phyloP scores from a whole-genome alignment of 768 basidiomycete genomes.

The Boletus rex-veris region DNA sequence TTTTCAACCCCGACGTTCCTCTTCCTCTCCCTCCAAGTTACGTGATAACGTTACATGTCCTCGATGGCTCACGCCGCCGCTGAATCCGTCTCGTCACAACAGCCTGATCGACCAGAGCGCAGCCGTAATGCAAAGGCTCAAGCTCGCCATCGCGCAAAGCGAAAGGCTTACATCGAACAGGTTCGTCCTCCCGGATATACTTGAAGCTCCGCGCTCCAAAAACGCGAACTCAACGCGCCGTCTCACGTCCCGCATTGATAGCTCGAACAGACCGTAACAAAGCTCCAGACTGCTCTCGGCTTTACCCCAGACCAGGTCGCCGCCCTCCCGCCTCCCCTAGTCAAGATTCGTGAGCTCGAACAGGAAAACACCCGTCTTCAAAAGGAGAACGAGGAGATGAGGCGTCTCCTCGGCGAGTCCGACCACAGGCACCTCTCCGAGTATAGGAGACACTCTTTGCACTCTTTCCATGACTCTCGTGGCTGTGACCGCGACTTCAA shows the following conservation, averaged over 20 bases:
- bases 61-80: constrained; percentile 54
- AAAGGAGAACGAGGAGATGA: constrained; percentile 71
- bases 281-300: constrained; percentile 72
- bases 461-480: constrained; percentile 48
- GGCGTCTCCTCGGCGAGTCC: constrained; percentile 58
- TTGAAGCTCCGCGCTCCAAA: not conserved
- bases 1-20: constrained; percentile 48
- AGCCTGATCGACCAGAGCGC: constrained; percentile 68
- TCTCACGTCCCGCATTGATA: constrained; percentile 26
- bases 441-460: constrained; percentile 46
- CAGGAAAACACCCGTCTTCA: constrained; percentile 70
- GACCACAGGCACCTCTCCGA: constrained; percentile 39
- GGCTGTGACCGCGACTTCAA: constrained; percentile 57
- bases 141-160: constrained; percentile 85
- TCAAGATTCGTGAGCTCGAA: constrained; percentile 79
- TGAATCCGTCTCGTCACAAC: constrained; percentile 36
- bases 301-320: constrained; percentile 73
- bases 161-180: constrained; percentile 92
- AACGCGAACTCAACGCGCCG: constrained; percentile 6
- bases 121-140: constrained; percentile 88
- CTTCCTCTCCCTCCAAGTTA: constrained; percentile 38
- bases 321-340: constrained; percentile 65
- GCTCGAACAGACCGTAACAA: constrained; percentile 85
- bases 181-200: constrained; percentile 32
- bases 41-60: constrained; percentile 53